Conservation (phyloP, 2,329 filamentous ascomycete genomes). For the Xylaria sp. region DNA sequence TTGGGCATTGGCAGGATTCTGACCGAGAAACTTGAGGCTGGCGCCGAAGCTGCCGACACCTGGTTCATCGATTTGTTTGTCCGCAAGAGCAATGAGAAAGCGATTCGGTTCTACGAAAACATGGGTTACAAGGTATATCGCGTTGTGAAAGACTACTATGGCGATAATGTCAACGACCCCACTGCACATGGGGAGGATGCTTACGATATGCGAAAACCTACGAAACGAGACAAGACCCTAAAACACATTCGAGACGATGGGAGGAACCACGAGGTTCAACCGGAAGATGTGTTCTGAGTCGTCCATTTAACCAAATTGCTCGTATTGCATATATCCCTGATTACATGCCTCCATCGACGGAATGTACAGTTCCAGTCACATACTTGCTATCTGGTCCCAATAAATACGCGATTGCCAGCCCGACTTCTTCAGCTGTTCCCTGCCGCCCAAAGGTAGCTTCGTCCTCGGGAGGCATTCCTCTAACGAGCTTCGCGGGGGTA, state of each 20-base stretch:
- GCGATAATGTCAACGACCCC: constrained; percentile 77
- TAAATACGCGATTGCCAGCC: constrained; percentile 59
- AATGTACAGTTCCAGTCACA: constrained; percentile 58
- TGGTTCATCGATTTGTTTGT: constrained; percentile 99
- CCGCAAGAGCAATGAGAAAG: constrained; percentile 84
- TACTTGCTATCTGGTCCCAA: constrained; percentile 59
- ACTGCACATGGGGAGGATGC: constrained; percentile 80
- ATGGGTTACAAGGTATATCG: constrained; percentile 94
- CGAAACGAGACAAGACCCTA: constrained; percentile 79
- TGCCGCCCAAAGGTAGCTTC: constrained; percentile 56
- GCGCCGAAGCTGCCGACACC: constrained; percentile 81
- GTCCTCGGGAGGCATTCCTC: constrained; percentile 48
- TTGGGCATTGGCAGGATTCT: constrained; percentile 88
- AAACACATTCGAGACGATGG: constrained; percentile 85
- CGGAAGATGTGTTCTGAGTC: constrained; percentile 84
- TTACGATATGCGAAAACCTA: constrained; percentile 95
- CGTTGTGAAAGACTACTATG: constrained; percentile 91
- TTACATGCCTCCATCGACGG: constrained; percentile 57
- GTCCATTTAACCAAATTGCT: not conserved
- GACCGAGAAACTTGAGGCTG: constrained; percentile 82
- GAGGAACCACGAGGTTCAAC: constrained; percentile 78
- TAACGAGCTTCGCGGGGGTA: constrained; percentile 51
- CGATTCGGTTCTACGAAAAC: constrained; percentile 87
- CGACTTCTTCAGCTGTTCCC: constrained; percentile 60
- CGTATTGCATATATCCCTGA: constrained; percentile 4